Evolutionary conservation across 2,329 filamentous ascomycete genomes (phyloP).

Genomic region (Claviceps quebecensis): DNA sequence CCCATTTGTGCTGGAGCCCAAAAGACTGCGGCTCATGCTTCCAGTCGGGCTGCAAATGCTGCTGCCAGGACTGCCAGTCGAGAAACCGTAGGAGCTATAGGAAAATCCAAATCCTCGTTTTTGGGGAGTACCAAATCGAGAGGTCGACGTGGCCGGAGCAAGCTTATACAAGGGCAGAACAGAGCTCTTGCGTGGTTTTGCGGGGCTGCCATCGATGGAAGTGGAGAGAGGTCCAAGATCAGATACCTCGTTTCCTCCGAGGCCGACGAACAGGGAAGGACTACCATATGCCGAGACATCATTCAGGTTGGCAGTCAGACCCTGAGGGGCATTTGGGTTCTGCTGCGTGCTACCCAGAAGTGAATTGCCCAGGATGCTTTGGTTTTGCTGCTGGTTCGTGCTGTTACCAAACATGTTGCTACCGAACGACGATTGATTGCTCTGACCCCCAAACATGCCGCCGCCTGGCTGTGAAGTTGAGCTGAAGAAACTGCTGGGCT

Average conservation of each 20-base stretch:
- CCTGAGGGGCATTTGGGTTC: constrained; percentile 39
- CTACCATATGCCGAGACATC: constrained; percentile 86
- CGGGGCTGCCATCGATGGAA: constrained; percentile 56
- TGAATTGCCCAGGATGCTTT: constrained; percentile 33
- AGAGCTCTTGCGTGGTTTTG: constrained; percentile 62
- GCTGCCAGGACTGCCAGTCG: constrained; percentile 53
- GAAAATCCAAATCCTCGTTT: constrained; percentile 84
- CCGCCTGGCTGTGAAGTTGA: constrained; percentile 28
- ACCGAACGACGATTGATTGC: constrained; percentile 29
- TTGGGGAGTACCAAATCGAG: constrained; percentile 69
- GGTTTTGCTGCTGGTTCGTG: constrained; percentile 35
- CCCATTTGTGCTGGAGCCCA: constrained; percentile 52
- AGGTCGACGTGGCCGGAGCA: constrained; percentile 58
- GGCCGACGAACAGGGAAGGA: constrained; percentile 66
- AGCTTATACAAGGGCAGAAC: constrained; percentile 80
- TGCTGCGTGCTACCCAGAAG: constrained; percentile 44
- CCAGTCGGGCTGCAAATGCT: constrained; percentile 53
- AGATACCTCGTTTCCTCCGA: constrained; percentile 45
- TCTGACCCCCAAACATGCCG: constrained; percentile 40
- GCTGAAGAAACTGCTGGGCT: constrained; percentile 39
- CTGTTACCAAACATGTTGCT: constrained; percentile 31
- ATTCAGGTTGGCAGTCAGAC: constrained; percentile 64
- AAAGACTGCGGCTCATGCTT: constrained; percentile 49
- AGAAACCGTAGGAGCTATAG: constrained; percentile 82
- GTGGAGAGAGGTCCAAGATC: constrained; percentile 87